Conservation (phyloP, 768 basidiomycete species). For the Hypsizygus marmoreus region DNA sequence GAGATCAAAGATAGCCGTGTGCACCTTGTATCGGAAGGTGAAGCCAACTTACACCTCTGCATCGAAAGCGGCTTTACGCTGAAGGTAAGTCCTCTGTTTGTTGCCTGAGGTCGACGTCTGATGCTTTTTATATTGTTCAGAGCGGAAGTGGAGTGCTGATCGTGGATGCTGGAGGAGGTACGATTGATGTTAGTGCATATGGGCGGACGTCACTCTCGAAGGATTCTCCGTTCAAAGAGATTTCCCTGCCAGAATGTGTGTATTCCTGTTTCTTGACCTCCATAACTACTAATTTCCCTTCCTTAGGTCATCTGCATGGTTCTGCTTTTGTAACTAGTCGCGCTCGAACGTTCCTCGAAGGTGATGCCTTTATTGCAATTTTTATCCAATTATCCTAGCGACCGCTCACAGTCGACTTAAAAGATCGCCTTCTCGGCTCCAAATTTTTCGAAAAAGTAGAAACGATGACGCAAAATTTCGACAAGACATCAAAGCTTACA, state of each 20-base stretch:
- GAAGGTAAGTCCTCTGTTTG: slow-evolving; percentile 17
- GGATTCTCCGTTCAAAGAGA: slow-evolving; percentile 36
- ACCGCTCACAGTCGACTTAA: not conserved
- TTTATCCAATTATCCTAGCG: too few relatives aligned
- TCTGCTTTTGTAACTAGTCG: slow-evolving; percentile 42
- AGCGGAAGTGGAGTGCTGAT: slow-evolving; percentile 37
- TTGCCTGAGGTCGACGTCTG: not conserved
- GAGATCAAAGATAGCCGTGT: slow-evolving; percentile 45
- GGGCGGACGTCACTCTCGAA: slow-evolving; percentile 25
- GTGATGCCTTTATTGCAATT: slow-evolving; percentile 23
- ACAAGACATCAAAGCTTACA: slow-evolving; percentile 40
- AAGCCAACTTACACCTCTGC: slow-evolving; percentile 56
- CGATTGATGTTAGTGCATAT: slow-evolving; percentile 50
- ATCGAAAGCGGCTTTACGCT: slow-evolving; percentile 38
- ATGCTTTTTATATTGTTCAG: not conserved
- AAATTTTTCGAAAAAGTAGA: slow-evolving; percentile 37
- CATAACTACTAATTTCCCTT: not conserved
- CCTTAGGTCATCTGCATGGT: slow-evolving; percentile 40
- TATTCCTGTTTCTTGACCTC: not conserved
- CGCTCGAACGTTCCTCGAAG: slow-evolving; percentile 30
- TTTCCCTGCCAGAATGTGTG: slow-evolving; percentile 37
- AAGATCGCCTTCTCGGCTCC: slow-evolving; percentile 39
- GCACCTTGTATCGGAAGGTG: slow-evolving; percentile 57
- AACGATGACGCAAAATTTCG: slow-evolving; percentile 38
- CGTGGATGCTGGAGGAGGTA: slow-evolving; percentile 52